A percentile compares a stretch with the other conserved stretches of the same genome.
These are phyloP conservation scores for Euphorbia lathyris DNA, from an alignment of 345 rosid genomes.

Conservation along the genomic window DNA sequence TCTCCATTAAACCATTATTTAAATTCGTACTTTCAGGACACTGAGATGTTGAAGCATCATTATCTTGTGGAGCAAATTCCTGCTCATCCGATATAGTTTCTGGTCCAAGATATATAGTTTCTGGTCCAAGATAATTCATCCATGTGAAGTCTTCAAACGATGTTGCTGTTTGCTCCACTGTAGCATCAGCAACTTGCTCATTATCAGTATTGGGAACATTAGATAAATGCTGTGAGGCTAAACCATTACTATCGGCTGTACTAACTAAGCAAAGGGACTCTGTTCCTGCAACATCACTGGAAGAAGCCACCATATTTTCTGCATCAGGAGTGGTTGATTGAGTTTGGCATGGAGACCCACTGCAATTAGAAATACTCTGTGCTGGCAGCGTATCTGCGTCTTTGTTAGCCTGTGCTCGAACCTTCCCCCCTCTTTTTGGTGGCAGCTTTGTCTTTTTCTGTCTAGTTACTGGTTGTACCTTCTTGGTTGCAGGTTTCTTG, in stretches of 20 bases:
- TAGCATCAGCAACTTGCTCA: conserved; percentile 34
- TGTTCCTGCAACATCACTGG: conserved; percentile 26
- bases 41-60: conserved; percentile 27
- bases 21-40: conserved; percentile 24
- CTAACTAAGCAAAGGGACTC: conserved; percentile 24
- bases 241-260: conserved; percentile 24
- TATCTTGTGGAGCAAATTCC: conserved; percentile 34
- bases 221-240: conserved; percentile 27
- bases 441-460: conserved; percentile 66
- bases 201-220: conserved; percentile 27
- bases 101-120: conserved; percentile 35
- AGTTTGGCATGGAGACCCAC: conserved; percentile 20
- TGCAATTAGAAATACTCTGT: conserved; percentile 30
- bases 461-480: conserved; percentile 48
- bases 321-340: conserved; percentile 19
- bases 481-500: conserved; percentile 67
- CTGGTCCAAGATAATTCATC: conserved; percentile 50
- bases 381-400: conserved; percentile 33
- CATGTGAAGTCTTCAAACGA: conserved; percentile 33
- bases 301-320: conserved; percentile 26
- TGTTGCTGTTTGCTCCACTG: conserved; percentile 26
- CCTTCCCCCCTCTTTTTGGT: conserved; percentile 54
- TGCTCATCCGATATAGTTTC: conserved; percentile 38
- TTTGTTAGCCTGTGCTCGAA: conserved; percentile 46
- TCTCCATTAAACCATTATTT: conserved; percentile 32